Percentiles rank a stretch among this genome's conserved stretches.
These are phyloP conservation scores for Boletellus dicymbophilus DNA, from an alignment of 1,284 basidiomycete genomes.

Conservation along the genomic window DNA sequence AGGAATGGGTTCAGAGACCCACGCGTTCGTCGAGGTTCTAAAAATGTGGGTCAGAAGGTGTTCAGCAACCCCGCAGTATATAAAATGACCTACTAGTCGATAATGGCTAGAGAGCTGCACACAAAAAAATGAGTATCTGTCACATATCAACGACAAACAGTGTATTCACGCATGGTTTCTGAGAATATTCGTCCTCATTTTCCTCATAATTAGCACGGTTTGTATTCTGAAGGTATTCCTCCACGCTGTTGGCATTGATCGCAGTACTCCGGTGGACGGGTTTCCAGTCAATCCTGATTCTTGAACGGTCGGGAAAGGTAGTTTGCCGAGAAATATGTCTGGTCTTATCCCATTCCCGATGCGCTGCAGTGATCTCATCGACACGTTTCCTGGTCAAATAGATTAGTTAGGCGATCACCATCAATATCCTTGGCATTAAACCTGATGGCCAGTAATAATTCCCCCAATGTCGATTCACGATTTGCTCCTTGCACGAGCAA, in stretches of 20 bases:
- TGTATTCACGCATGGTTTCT: conserved; percentile 19
- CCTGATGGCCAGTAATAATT: conserved; percentile 25
- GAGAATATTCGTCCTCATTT: conserved; percentile 11
- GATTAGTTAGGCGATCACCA: background rate
- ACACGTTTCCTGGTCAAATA: conserved; percentile 18
- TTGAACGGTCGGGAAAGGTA: conserved; percentile 15
- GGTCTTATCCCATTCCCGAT: conserved; percentile 8
- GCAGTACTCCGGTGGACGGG: conserved; percentile 17
- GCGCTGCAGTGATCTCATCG: conserved; percentile 18
- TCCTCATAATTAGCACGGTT: background rate
- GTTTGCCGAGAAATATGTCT: conserved; percentile 10
- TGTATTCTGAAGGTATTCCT: conserved; percentile 2
- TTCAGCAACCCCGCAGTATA: background rate
- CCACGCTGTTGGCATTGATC: conserved; percentile 4
- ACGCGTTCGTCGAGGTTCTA: conserved; percentile 23
- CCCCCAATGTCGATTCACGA: conserved; percentile 22
- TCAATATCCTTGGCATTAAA: conserved; percentile 6
- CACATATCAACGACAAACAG: background rate
- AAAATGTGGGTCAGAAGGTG: background rate
- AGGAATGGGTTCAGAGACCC: conserved; percentile 15
- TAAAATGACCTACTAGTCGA: conserved; percentile 18
- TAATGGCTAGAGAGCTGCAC: conserved; percentile 26
- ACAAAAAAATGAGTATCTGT: background rate
- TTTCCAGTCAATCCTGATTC: conserved; percentile 1
- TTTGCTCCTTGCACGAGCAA: conserved; percentile 15